These are phyloP conservation scores for Chenopodium berlandieri DNA, from an alignment of 148 eudicot genomes.

Conservation along the genomic window DNA sequence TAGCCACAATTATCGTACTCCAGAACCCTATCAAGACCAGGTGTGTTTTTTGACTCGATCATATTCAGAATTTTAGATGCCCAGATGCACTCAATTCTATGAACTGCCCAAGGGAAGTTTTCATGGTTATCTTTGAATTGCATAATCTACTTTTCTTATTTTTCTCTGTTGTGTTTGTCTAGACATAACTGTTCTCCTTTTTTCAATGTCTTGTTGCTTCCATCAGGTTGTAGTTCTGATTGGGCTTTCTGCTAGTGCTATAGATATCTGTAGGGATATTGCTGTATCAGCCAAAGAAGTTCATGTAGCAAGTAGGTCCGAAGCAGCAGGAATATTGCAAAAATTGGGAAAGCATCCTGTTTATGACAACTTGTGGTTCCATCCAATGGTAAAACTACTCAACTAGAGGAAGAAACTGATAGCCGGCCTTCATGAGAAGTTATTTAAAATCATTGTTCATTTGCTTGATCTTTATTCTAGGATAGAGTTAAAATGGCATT, in stretches of 20 bases:
- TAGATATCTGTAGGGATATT: constrained; percentile 66
- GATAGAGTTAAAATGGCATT: constrained; percentile 2
- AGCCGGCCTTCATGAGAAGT: not conserved
- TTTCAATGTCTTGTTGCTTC: not conserved
- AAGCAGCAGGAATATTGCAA: not conserved
- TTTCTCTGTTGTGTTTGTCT: not conserved
- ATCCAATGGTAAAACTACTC: constrained; percentile 53
- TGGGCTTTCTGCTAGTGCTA: constrained; percentile 73
- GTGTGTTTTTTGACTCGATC: constrained; percentile 31
- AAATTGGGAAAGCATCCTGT: constrained; percentile 36
- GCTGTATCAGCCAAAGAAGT: constrained; percentile 69
- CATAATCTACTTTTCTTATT: not conserved
- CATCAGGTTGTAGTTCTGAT: constrained; percentile 71
- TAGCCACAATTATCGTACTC: constrained; percentile 90
- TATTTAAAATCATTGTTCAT: not conserved
- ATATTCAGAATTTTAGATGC: not conserved
- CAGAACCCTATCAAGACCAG: constrained; percentile 60
- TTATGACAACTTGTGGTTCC: constrained; percentile 66
- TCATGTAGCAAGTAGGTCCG: constrained; percentile 66
- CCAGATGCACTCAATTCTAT: not conserved
- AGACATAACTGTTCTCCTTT: not conserved
- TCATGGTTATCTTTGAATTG: too few relatives aligned
- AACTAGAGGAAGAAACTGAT: not conserved
- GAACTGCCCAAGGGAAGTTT: too few relatives aligned
- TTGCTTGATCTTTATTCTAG: constrained; percentile 10